A percentile compares a stretch with the other conserved stretches of the same genome.
These are phyloP conservation scores for Cercospora canescens DNA, from an alignment of 2,329 filamentous ascomycete genomes.

Conservation along the genomic window DNA sequence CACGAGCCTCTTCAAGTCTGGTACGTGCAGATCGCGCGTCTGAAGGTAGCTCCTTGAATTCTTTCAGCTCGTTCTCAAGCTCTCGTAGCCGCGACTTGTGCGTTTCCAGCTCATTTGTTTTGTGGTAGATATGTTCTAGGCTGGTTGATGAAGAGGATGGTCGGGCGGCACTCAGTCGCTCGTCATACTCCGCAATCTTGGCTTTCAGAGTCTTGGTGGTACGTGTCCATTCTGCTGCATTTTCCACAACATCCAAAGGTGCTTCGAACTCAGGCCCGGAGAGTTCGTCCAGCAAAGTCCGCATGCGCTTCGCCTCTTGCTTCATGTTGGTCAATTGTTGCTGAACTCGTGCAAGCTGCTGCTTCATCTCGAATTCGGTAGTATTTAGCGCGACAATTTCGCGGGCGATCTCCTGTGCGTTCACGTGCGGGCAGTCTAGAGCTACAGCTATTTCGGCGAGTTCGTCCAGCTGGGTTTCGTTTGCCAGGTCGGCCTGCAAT, in stretches of 20 bases:
- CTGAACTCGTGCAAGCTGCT: slow-evolving; percentile 29
- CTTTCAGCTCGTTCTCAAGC: slow-evolving; percentile 62
- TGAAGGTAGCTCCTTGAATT: slow-evolving; percentile 71
- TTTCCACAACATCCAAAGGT: slow-evolving; percentile 60
- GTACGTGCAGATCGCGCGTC: slow-evolving; percentile 67
- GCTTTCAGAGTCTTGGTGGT: slow-evolving; percentile 55
- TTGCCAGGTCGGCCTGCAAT: slow-evolving; percentile 28
- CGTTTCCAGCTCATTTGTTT: slow-evolving; percentile 60
- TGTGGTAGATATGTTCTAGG: slow-evolving; percentile 58
- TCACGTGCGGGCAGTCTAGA: slow-evolving; percentile 36
- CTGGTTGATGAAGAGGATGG: slow-evolving; percentile 42
- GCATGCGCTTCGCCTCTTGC: slow-evolving; percentile 25
- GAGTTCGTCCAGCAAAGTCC: slow-evolving; percentile 26
- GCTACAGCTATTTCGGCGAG: slow-evolving; percentile 41
- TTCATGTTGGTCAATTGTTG: slow-evolving; percentile 29
- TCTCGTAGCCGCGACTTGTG: slow-evolving; percentile 60
- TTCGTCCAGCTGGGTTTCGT: slow-evolving; percentile 32
- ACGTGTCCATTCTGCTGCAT: slow-evolving; percentile 73
- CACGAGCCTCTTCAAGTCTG: slow-evolving; percentile 68
- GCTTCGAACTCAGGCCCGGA: slow-evolving; percentile 39
- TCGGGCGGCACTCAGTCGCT: slow-evolving; percentile 33
- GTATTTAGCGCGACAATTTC: slow-evolving; percentile 19
- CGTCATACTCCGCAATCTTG: slow-evolving; percentile 67
- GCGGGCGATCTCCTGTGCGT: slow-evolving; percentile 29
- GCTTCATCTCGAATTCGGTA: slow-evolving; percentile 28